Conservation (phyloP, 2,329 filamentous ascomycete genomes). For the Setomelanomma holmii region DNA sequence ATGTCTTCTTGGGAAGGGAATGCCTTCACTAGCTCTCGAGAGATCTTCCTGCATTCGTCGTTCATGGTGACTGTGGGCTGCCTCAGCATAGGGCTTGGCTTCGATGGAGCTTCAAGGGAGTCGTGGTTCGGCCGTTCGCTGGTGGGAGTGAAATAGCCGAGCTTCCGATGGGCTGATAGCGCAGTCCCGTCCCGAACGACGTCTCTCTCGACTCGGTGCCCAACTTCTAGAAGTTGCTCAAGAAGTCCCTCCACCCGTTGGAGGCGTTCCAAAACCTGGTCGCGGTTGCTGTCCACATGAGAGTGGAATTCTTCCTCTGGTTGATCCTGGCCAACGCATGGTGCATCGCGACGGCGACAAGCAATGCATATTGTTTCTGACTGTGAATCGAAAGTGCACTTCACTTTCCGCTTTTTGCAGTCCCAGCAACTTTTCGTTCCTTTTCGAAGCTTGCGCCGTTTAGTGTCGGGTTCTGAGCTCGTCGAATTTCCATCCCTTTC, state of each 20-base stretch:
- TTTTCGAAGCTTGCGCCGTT: constrained; percentile 28
- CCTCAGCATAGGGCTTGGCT: not conserved
- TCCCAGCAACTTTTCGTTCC: constrained; percentile 35
- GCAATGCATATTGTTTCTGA: constrained; percentile 14
- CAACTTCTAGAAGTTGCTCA: constrained; percentile 8
- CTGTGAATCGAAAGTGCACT: constrained; percentile 16
- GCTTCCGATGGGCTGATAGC: not conserved
- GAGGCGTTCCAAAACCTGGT: constrained; percentile 13
- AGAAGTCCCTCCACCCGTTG: constrained; percentile 18
- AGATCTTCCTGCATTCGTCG: constrained; percentile 10
- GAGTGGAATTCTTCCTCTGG: constrained; percentile 14
- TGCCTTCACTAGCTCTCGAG: constrained; percentile 8
- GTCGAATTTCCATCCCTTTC: not conserved
- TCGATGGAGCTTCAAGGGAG: not conserved
- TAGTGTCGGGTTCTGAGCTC: constrained; percentile 9
- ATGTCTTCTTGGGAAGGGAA: constrained; percentile 19
- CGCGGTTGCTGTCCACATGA: not conserved
- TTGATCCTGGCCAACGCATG: constrained; percentile 26
- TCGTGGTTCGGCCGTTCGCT: not conserved
- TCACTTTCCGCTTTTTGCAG: constrained; percentile 32
- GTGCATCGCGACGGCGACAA: constrained; percentile 20
- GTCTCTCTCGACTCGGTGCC: not conserved
- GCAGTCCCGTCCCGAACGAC: no score
- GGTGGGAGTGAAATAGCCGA: not conserved
- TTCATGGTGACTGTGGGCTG: not conserved